Percentiles rank a stretch among this genome's conserved stretches.
These are phyloP conservation scores for Suhomyces ambrosiae DNA, from an alignment of 1,139 yeast species.

Conservation along the genomic window DNA sequence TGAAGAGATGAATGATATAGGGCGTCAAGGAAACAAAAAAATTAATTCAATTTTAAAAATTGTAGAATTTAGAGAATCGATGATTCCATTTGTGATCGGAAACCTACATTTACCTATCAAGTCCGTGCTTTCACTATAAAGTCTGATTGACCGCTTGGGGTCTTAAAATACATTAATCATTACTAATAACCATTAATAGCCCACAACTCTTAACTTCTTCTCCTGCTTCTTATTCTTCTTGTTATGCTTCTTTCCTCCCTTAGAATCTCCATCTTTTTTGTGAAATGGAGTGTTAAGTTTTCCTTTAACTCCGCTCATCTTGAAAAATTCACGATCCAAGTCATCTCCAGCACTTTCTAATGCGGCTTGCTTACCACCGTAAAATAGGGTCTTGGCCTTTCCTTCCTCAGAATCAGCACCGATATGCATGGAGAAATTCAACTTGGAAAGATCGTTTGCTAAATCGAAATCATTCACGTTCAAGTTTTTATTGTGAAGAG, in stretches of 20 bases:
- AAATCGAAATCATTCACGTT: slow-evolving; percentile 58
- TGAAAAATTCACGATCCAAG: slow-evolving; percentile 82
- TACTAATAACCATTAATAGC: slow-evolving; percentile 26
- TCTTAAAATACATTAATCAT: slow-evolving; percentile 6
- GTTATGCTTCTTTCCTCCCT: slow-evolving; percentile 63
- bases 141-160: neutral
- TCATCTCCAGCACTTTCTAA: slow-evolving; percentile 76
- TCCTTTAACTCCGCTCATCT: slow-evolving; percentile 64
- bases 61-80: too few relatives aligned
- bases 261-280: slow-evolving; percentile 32
- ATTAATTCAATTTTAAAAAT: too few relatives aligned
- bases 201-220: slow-evolving; percentile 48
- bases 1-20: too few relatives aligned
- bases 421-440: slow-evolving; percentile 80
- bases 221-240: slow-evolving; percentile 74
- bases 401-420: slow-evolving; percentile 40
- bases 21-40: too few relatives aligned
- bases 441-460: slow-evolving; percentile 64
- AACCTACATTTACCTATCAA: neutral
- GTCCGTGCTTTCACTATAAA: neutral
- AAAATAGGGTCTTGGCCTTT: slow-evolving; percentile 44
- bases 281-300: slow-evolving; percentile 75
- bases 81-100: too few relatives aligned
- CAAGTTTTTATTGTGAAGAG: slow-evolving; percentile 58
- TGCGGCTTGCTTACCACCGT: slow-evolving; percentile 83